Evolutionary conservation across 306 rosid species (phyloP).

Genomic region (Amphicarpaea edgeworthii): DNA sequence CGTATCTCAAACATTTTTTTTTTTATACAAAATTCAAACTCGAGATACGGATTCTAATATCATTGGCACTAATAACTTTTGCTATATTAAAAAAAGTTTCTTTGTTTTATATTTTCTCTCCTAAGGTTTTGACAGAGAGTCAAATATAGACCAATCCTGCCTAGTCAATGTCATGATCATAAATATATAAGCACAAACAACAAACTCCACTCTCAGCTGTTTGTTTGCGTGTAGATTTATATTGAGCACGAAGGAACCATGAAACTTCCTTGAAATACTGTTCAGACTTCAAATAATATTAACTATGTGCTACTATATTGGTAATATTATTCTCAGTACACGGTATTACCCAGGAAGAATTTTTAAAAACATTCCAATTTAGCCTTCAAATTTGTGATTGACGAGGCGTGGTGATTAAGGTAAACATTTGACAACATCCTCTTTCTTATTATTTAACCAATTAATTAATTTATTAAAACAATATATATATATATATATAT

Average conservation of each 20-base stretch:
- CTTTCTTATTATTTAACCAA: conserved; percentile 1
- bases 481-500: too few species aligned
- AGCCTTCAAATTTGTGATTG: conserved; percentile 37
- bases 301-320: background rate
- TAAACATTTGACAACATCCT: background rate
- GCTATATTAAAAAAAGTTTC: too few species aligned
- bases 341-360: conserved; percentile 1
- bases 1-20: too few species aligned
- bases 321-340: background rate
- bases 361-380: conserved; percentile 15
- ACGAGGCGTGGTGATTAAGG: conserved; percentile 37
- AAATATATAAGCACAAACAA: conserved; percentile 29
- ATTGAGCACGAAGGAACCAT: conserved; percentile 27
- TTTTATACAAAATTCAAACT: too few species aligned
- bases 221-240: conserved; percentile 15
- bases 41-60: too few species aligned
- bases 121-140: conserved; percentile 47
- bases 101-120: conserved; percentile 21
- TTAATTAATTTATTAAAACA: background rate
- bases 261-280: conserved; percentile 39
- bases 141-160: conserved; percentile 36
- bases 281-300: conserved; percentile 37
- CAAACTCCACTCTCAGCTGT: conserved; percentile 22
- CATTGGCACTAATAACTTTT: too few species aligned
- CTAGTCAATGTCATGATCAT: conserved; percentile 27